phyloP scores from a whole-genome alignment of 148 eudicot species.

The Vaccinium corymbosum region DNA sequence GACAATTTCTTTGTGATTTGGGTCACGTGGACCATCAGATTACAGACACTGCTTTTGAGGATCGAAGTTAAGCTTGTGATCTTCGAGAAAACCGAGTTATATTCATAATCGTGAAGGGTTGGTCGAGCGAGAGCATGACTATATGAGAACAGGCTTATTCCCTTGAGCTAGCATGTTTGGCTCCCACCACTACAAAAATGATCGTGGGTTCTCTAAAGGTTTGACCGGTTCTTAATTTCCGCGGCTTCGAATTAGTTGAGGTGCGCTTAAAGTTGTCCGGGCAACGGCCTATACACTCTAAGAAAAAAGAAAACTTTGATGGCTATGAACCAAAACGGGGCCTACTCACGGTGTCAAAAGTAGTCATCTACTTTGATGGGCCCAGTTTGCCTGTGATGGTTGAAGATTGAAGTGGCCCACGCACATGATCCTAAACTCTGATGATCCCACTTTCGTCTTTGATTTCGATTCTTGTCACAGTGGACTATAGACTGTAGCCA shows the following conservation, averaged over 20 bases:
- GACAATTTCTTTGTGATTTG: no score
- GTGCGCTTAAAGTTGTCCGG: no score
- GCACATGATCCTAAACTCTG: neutral
- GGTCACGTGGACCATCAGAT: no score
- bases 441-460: neutral
- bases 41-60: no score
- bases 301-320: no score
- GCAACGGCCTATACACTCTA: no score
- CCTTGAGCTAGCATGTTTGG: neutral
- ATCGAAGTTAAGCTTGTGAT: no score
- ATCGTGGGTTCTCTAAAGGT: neutral
- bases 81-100: no score
- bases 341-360: neutral
- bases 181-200: neutral
- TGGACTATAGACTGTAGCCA: neutral
- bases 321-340: neutral
- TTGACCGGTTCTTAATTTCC: neutral
- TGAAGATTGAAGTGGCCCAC: neutral
- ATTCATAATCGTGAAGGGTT: neutral
- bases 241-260: neutral
- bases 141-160: neutral
- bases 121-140: neutral
- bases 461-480: neutral
- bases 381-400: neutral
- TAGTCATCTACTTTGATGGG: neutral